These are phyloP conservation scores for Isoetes taiwanensis DNA, from an alignment of 75 land plant genomes.

Conservation along the genomic window DNA sequence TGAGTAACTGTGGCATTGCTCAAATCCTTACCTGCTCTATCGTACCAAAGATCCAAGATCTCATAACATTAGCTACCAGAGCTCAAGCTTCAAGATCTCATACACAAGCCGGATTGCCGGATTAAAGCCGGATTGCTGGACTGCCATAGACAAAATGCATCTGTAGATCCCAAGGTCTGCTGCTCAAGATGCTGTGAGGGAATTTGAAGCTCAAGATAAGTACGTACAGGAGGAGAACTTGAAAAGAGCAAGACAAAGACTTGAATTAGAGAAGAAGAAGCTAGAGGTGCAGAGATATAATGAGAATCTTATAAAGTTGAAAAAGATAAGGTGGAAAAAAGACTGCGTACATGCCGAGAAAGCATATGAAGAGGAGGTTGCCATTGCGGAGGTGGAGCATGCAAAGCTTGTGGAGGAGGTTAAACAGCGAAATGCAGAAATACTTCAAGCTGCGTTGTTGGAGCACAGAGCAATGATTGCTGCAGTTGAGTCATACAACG, in stretches of 20 bases:
- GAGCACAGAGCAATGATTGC: conserved; percentile 19
- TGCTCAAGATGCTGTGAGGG: not conserved
- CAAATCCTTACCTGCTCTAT: too few species aligned
- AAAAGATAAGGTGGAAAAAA: conserved; percentile 15
- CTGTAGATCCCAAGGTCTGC: too few species aligned
- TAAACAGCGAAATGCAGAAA: conserved; percentile 4
- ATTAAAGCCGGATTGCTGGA: too few species aligned
- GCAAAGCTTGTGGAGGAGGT: not conserved
- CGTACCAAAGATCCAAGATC: too few species aligned
- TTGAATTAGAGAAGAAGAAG: not conserved
- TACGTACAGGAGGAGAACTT: conserved; percentile 11
- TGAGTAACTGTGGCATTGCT: too few species aligned
- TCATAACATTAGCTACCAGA: too few species aligned
- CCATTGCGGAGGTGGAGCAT: conserved; percentile 1
- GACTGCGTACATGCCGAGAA: conserved; percentile 2
- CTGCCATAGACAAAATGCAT: too few species aligned
- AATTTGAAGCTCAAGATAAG: conserved; percentile 4
- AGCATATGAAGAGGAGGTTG: conserved; percentile 12
- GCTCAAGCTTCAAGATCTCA: too few species aligned
- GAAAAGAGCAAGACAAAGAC: not conserved
- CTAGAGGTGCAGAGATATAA: conserved; percentile 7
- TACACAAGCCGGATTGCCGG: too few species aligned
- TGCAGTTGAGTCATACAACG: conserved; percentile 18
- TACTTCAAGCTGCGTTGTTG: conserved; percentile 1
- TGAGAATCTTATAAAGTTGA: conserved; percentile 13